Conservation (phyloP, 2,329 filamentous ascomycete genomes). For the Aureobasidium musti region DNA sequence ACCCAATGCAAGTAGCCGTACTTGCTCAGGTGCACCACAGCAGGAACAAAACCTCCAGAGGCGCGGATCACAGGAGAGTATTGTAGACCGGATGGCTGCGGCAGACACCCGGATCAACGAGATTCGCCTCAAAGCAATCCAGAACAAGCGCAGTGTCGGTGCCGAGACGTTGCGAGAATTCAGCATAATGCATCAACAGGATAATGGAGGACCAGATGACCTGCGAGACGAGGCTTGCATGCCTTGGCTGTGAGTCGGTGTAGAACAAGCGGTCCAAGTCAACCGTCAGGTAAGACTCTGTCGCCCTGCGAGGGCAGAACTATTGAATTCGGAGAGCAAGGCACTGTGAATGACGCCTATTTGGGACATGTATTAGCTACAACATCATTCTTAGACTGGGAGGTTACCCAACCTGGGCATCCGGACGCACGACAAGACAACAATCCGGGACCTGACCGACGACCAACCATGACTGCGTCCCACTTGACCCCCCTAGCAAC, state of each 20-base stretch:
- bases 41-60: neutral
- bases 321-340: neutral
- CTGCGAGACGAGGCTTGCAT: conserved; percentile 3
- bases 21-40: neutral
- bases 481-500: neutral
- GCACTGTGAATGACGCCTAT: neutral
- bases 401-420: neutral
- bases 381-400: neutral
- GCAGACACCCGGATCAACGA: conserved; percentile 32
- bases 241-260: conserved; percentile 24
- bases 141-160: conserved; percentile 47
- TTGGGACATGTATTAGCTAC: neutral
- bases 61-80: conserved; percentile 25
- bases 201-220: neutral
- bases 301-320: neutral
- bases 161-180: conserved; percentile 44
- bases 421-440: neutral
- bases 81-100: conserved; percentile 25
- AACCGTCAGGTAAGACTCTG: neutral
- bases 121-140: conserved; percentile 41
- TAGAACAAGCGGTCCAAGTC: conserved; percentile 1
- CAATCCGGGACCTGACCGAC: neutral
- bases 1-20: conserved; percentile 19
- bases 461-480: neutral
- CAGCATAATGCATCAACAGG: conserved; percentile 11